Evolutionary conservation across 345 rosid genomes (phyloP).

Genomic region (Syzygium aqueum): DNA sequence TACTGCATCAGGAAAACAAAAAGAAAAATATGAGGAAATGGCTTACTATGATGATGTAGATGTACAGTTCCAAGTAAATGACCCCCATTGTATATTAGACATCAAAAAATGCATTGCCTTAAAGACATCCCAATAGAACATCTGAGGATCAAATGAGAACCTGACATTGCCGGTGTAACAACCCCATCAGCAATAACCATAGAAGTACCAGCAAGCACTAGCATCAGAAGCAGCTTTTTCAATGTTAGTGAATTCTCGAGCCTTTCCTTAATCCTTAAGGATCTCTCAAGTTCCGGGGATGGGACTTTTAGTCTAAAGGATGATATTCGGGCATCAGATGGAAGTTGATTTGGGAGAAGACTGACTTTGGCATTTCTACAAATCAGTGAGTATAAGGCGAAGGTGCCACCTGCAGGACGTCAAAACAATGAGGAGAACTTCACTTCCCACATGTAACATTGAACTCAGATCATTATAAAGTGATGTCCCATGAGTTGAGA

Average conservation of each 20-base stretch:
- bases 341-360: constrained; percentile 95
- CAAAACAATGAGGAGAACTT: not conserved
- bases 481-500: not conserved
- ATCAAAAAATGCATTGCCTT: not conserved
- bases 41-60: not conserved
- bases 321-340: constrained; percentile 92
- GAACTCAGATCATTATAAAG: not conserved
- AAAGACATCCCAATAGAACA: not conserved
- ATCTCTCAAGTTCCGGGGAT: constrained; percentile 95
- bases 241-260: constrained; percentile 70
- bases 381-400: constrained; percentile 91
- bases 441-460: not conserved
- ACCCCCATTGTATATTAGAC: not conserved
- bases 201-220: constrained; percentile 95
- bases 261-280: constrained; percentile 85
- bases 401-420: constrained; percentile 73
- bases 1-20: constrained; percentile 45
- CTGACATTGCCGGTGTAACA: constrained; percentile 99
- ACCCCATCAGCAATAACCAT: constrained; percentile 99
- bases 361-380: constrained; percentile 97
- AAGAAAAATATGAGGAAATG: constrained; percentile 2
- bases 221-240: constrained; percentile 71
- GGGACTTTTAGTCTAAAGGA: constrained; percentile 97
- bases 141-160: constrained; percentile 25
- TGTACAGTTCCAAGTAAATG: not conserved